Conservation (phyloP, 257 asterid species). For the Solanum bukasovii region DNA sequence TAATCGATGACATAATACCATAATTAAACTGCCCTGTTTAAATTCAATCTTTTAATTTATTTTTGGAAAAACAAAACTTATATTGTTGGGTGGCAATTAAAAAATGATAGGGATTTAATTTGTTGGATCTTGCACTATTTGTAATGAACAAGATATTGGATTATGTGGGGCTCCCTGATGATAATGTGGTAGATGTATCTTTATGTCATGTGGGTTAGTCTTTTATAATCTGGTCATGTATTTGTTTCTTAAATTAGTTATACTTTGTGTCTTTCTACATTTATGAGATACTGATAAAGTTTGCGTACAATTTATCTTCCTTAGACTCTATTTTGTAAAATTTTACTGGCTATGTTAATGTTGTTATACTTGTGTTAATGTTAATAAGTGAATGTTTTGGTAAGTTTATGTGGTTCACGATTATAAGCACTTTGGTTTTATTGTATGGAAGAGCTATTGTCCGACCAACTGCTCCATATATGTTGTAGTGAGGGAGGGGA, state of each 20-base stretch:
- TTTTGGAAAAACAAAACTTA: neutral
- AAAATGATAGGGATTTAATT: neutral
- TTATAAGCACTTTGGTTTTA: neutral
- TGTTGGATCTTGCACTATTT: neutral
- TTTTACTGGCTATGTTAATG: neutral
- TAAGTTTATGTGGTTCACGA: neutral
- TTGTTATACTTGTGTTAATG: neutral
- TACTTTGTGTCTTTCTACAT: neutral
- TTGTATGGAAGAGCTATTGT: neutral
- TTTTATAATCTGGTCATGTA: neutral
- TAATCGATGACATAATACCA: neutral
- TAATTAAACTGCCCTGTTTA: neutral
- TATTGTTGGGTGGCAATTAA: neutral
- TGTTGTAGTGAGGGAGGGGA: neutral
- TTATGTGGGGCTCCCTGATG: too few relatives aligned
- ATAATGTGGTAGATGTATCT: neutral
- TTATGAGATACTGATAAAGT: too few relatives aligned
- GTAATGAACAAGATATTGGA: too few relatives aligned
- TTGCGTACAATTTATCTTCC: fast-evolving
- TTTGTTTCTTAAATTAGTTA: neutral
- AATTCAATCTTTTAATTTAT: neutral
- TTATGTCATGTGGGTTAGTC: neutral
- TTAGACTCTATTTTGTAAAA: fast-evolving
- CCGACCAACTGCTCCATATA: neutral
- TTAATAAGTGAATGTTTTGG: neutral